These are phyloP conservation scores for Dictyostelium citrinum DNA, from an alignment of 78 protist genomes.

Conservation along the genomic window DNA sequence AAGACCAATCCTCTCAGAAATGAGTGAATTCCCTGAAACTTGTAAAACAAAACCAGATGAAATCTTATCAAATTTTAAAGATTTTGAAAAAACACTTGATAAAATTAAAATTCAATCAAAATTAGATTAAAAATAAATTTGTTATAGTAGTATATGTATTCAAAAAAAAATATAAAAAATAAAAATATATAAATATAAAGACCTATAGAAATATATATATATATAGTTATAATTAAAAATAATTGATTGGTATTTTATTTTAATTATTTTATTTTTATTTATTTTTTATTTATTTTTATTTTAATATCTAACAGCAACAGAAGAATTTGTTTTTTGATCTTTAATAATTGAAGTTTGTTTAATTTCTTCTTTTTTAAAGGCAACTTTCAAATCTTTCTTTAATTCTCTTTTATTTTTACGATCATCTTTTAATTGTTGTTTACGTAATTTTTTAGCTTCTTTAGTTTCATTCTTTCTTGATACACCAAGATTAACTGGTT, in stretches of 20 bases:
- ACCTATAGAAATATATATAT: too few relatives aligned
- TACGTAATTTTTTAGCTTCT: slow-evolving; percentile 47
- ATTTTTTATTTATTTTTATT: background rate
- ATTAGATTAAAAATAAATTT: background rate
- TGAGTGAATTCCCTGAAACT: slow-evolving; percentile 76
- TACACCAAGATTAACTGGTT: slow-evolving; percentile 1
- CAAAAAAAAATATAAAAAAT: background rate
- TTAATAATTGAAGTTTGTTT: slow-evolving; percentile 38
- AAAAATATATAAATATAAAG: background rate
- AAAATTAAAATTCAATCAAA: slow-evolving; percentile 9
- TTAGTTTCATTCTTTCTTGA: slow-evolving; percentile 38
- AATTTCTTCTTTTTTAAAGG: slow-evolving; percentile 57
- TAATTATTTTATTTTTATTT: background rate
- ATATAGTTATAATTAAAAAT: background rate
- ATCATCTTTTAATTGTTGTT: slow-evolving; percentile 30
- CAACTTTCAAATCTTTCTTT: slow-evolving; percentile 61
- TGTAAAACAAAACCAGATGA: slow-evolving; percentile 74
- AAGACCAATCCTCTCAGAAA: slow-evolving; percentile 43
- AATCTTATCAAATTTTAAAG: slow-evolving; percentile 50
- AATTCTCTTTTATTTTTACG: background rate
- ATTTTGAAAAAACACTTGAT: slow-evolving; percentile 44
- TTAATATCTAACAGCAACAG: slow-evolving; percentile 30
- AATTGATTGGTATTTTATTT: background rate
- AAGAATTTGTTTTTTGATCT: slow-evolving; percentile 5
- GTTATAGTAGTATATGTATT: too few relatives aligned